Conservation (phyloP, 108 stramenopile genomes). For the Seminavis robusta region DNA sequence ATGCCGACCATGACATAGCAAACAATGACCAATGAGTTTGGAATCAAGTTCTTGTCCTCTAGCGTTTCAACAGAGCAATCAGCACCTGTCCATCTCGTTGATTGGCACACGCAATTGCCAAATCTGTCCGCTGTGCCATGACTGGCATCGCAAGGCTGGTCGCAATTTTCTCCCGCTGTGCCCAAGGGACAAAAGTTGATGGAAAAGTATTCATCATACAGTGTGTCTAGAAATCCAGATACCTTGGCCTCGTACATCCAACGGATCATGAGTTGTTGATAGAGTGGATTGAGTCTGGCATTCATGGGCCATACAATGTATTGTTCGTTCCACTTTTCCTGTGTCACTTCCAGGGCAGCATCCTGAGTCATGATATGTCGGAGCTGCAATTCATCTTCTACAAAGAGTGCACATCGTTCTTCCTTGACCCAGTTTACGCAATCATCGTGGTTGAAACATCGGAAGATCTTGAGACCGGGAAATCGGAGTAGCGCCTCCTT, state of each 20-base stretch:
- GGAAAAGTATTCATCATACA: constrained; percentile 10
- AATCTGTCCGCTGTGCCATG: not conserved
- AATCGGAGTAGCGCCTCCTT: not conserved
- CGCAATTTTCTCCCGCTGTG: too few species aligned
- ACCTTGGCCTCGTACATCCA: constrained; percentile 9
- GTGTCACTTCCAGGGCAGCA: not conserved
- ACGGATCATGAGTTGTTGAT: not conserved
- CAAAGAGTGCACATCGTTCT: not conserved
- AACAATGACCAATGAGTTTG: not conserved
- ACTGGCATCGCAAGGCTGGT: constrained; percentile 8
- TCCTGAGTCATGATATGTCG: not conserved
- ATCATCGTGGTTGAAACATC: not conserved
- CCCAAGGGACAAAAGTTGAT: constrained; percentile 8
- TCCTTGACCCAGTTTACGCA: not conserved
- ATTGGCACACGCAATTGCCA: too few species aligned
- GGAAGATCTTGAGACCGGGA: not conserved
- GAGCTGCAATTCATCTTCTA: not conserved
- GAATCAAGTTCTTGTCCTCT: constrained; percentile 1
- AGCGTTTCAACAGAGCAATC: constrained; percentile 5
- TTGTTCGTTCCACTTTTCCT: not conserved
- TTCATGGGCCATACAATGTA: constrained; percentile 1
- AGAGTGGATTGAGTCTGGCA: not conserved
- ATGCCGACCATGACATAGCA: not conserved
- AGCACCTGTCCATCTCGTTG: constrained; percentile 8
- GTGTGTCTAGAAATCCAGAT: not conserved